Evolutionary conservation across 2,329 filamentous ascomycete species (phyloP).

Genomic region (Pseudogymnoascus sp.): DNA sequence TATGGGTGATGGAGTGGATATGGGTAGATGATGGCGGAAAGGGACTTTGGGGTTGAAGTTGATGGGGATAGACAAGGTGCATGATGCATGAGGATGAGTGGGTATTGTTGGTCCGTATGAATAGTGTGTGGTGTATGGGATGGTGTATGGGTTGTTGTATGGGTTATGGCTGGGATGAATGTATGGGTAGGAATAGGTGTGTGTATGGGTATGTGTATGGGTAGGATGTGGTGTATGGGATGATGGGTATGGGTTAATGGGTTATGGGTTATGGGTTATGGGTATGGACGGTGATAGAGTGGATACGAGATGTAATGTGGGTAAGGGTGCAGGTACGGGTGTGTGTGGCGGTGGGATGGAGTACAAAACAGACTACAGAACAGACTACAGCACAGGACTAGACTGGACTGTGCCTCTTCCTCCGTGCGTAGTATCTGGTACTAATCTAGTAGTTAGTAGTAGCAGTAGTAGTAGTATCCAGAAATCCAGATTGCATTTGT

Average conservation of each 20-base stretch:
- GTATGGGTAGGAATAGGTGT: background rate
- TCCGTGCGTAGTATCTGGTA: background rate
- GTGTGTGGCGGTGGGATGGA: background rate
- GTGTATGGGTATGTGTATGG: too few relatives aligned
- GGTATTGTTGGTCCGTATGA: background rate
- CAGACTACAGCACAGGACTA: background rate
- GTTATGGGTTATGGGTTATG: background rate
- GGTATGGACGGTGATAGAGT: background rate
- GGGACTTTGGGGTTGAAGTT: conserved; percentile 7
- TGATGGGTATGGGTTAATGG: background rate
- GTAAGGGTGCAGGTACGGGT: background rate
- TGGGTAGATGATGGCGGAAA: background rate
- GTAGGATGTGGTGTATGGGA: background rate
- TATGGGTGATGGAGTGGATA: background rate
- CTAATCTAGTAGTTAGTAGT: background rate
- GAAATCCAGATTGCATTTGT: background rate
- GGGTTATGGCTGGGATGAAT: background rate
- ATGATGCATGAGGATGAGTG: conserved; percentile 4
- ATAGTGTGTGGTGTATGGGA: background rate
- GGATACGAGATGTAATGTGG: background rate
- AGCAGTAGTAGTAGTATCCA: background rate
- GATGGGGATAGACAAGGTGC: conserved; percentile 7
- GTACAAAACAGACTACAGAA: background rate
- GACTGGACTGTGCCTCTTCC: conserved; percentile 2
- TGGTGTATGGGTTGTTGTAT: background rate